Conservation (phyloP, 768 basidiomycete species). For the Tulasnella sp. region DNA sequence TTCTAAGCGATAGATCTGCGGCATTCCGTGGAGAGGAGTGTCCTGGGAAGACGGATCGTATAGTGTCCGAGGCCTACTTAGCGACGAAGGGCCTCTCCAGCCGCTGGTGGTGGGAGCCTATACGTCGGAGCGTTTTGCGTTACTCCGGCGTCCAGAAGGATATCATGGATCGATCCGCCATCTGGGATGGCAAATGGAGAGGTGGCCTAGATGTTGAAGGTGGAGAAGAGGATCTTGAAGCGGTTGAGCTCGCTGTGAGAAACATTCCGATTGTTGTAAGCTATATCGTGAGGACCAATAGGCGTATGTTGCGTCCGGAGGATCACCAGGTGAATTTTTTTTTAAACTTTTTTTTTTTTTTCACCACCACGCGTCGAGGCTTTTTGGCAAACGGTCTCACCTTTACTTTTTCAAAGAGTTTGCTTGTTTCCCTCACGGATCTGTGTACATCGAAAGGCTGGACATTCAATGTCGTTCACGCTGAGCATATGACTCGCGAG, state of each 20-base stretch:
- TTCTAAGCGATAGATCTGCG: slow-evolving; percentile 67
- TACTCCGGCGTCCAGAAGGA: neutral
- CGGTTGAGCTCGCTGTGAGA: slow-evolving; percentile 11
- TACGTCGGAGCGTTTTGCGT: slow-evolving; percentile 2
- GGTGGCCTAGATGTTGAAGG: neutral
- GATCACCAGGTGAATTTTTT: slow-evolving; percentile 21
- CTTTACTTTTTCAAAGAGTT: slow-evolving; percentile 29
- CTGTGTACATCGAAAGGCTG: slow-evolving; percentile 22
- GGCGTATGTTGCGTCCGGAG: slow-evolving; percentile 22
- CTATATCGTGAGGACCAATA: slow-evolving; percentile 21
- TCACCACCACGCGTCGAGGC: slow-evolving; percentile 30
- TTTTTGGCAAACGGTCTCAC: slow-evolving; percentile 27
- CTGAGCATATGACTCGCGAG: slow-evolving; percentile 30
- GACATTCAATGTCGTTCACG: slow-evolving; percentile 27
- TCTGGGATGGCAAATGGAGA: neutral
- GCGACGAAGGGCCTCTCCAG: neutral
- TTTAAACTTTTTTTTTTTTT: slow-evolving; percentile 28
- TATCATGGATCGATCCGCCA: slow-evolving; percentile 15
- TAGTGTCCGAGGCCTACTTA: slow-evolving; percentile 3
- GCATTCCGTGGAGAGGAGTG: slow-evolving; percentile 56
- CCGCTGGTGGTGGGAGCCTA: slow-evolving; percentile 10
- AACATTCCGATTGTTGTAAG: slow-evolving; percentile 19
- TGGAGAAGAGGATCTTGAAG: neutral
- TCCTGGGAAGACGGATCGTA: neutral
- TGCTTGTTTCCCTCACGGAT: neutral